These are phyloP conservation scores for Sarcodon aspratus DNA, from an alignment of 768 basidiomycete genomes.

Conservation along the genomic window DNA sequence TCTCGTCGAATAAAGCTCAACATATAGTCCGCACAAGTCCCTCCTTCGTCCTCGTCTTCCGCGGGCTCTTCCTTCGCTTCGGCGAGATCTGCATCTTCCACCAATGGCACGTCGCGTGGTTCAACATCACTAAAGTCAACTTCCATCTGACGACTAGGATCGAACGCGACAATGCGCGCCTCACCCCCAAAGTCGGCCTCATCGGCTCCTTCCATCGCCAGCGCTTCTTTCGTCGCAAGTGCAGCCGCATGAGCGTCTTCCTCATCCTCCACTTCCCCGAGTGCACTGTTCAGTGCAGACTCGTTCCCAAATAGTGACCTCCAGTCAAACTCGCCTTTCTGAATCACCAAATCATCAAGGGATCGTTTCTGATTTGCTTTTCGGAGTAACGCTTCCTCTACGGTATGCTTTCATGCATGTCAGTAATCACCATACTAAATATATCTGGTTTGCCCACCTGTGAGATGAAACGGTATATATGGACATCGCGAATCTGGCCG, in stretches of 20 bases:
- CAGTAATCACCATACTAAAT: background rate
- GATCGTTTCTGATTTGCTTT: constrained; percentile 98
- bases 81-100: constrained; percentile 5
- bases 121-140: constrained; percentile 9
- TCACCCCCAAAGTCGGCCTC: constrained; percentile 69
- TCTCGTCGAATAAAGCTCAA: constrained; percentile 50
- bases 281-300: constrained; percentile 52
- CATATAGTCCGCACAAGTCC: constrained; percentile 81
- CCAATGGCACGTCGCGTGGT: constrained; percentile 2
- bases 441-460: constrained; percentile 12
- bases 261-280: constrained; percentile 80
- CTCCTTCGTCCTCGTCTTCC: constrained; percentile 40
- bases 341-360: constrained; percentile 84
- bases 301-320: constrained; percentile 66
- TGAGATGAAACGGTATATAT: constrained; percentile 92
- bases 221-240: constrained; percentile 64
- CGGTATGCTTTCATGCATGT: constrained; percentile 38
- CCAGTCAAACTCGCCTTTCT: constrained; percentile 94
- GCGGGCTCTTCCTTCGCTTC: constrained; percentile 14
- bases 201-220: constrained; percentile 64
- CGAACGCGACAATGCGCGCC: constrained; percentile 2
- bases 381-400: constrained; percentile 92
- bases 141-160: background rate
- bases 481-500: constrained; percentile 91
- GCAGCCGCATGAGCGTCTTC: constrained; percentile 80